Conservation (phyloP, 257 asterid species). For the Paulownia fortunei region DNA sequence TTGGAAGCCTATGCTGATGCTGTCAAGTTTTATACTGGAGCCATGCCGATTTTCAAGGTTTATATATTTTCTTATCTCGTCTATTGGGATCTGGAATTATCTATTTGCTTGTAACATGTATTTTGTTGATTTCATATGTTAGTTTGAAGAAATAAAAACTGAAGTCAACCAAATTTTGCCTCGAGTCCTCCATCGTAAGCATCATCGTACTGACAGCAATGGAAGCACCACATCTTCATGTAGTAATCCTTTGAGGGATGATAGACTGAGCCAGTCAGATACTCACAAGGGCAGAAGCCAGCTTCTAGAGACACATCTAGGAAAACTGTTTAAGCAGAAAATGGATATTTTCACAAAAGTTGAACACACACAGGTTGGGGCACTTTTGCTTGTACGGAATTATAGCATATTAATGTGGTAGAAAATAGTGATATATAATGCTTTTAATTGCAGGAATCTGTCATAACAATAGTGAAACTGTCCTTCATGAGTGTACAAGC, state of each 20-base stretch:
- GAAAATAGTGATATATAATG: slow-evolving; percentile 14
- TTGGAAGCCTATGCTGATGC: slow-evolving; percentile 98
- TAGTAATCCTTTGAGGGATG: slow-evolving; percentile 92
- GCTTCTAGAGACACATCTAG: slow-evolving; percentile 95
- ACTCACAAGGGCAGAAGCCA: slow-evolving; percentile 96
- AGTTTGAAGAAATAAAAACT: slow-evolving; percentile 63
- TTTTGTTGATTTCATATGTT: slow-evolving; percentile 37
- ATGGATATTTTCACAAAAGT: slow-evolving; percentile 92
- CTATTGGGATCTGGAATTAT: not conserved
- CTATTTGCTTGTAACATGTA: not conserved
- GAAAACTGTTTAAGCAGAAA: slow-evolving; percentile 92
- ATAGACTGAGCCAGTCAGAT: slow-evolving; percentile 67
- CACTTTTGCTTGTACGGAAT: slow-evolving; percentile 23
- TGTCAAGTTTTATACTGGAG: slow-evolving; percentile 92
- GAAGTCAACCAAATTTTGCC: slow-evolving; percentile 87
- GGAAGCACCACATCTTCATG: slow-evolving; percentile 97
- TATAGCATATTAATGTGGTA: not conserved
- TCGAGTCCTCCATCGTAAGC: slow-evolving; percentile 68
- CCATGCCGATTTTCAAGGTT: slow-evolving; percentile 96
- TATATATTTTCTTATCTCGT: slow-evolving; percentile 30
- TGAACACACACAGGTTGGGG: slow-evolving; percentile 91
- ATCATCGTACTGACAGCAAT: slow-evolving; percentile 86
- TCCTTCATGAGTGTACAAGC: slow-evolving; percentile 92
- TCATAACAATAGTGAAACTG: slow-evolving; percentile 71
- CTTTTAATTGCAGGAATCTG: slow-evolving; percentile 75